These are phyloP conservation scores for Xanthoconium purpureum DNA, from an alignment of 768 basidiomycete genomes.

Conservation along the genomic window DNA sequence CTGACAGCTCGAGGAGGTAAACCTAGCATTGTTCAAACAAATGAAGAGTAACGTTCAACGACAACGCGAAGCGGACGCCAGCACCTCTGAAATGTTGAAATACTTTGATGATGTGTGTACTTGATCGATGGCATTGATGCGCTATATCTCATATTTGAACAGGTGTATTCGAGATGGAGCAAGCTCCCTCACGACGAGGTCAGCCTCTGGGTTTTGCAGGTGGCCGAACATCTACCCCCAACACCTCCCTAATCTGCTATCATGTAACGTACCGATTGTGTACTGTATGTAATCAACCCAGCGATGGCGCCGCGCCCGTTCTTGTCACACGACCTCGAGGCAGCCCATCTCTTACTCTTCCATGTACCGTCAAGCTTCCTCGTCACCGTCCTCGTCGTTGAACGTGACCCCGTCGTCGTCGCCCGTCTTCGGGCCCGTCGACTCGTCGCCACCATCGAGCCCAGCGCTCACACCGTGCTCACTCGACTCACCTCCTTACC, in stretches of 20 bases:
- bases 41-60: constrained; percentile 48
- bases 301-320: too few relatives aligned
- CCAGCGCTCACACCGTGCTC: constrained; percentile 26
- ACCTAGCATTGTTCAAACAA: constrained; percentile 43
- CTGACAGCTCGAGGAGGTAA: constrained; percentile 57
- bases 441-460: constrained; percentile 39
- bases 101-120: constrained; percentile 50
- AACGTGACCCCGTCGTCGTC: constrained; percentile 52
- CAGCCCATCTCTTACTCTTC: neutral
- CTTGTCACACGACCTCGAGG: constrained; percentile 10
- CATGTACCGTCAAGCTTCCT: constrained; percentile 11
- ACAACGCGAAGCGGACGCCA: constrained; percentile 45
- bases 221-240: constrained; percentile 36
- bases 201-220: constrained; percentile 43
- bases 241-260: constrained; percentile 11
- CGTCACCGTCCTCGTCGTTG: constrained; percentile 12
- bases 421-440: constrained; percentile 36
- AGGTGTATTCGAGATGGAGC: constrained; percentile 53
- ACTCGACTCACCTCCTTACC: constrained; percentile 31
- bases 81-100: constrained; percentile 46
- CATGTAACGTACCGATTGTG: too few relatives aligned
- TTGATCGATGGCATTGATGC: neutral
- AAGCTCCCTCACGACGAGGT: constrained; percentile 63
- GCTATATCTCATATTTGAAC: constrained; percentile 7
- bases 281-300: too few relatives aligned